These are phyloP conservation scores for Starmerella ratchasimensis DNA, from an alignment of 805 yeast species.

Conservation along the genomic window DNA sequence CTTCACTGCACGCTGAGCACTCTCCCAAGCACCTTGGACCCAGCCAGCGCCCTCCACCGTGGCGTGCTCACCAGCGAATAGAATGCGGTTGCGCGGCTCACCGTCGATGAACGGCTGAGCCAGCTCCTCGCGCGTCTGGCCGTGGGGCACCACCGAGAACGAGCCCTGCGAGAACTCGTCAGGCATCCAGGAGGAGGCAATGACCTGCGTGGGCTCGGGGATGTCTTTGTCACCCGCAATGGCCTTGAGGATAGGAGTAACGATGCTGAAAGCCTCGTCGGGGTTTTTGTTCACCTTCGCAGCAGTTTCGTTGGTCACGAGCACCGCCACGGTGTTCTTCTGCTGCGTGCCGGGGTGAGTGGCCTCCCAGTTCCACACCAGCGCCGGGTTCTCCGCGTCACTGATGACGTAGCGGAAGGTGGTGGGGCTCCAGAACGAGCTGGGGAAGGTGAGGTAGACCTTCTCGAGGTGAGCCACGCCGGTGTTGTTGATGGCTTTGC, in stretches of 20 bases:
- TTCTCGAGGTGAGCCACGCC: conserved; percentile 52
- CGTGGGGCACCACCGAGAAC: conserved; percentile 52
- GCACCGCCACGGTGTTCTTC: conserved; percentile 35
- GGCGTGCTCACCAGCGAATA: conserved; percentile 87
- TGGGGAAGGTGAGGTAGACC: conserved; percentile 52
- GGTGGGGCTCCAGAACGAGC: conserved; percentile 46
- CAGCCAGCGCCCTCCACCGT: conserved; percentile 75
- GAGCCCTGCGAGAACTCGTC: conserved; percentile 65
- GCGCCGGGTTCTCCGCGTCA: conserved; percentile 39
- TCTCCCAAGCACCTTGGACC: conserved; percentile 76
- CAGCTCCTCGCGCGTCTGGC: conserved; percentile 54
- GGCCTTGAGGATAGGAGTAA: conserved; percentile 20
- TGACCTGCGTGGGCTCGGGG: conserved; percentile 30
- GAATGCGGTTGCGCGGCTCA: conserved; percentile 30
- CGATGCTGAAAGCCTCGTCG: conserved; percentile 16
- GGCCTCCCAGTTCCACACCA: conserved; percentile 45
- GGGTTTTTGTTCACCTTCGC: conserved; percentile 38
- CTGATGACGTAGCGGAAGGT: conserved; percentile 37
- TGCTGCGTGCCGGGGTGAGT: conserved; percentile 28
- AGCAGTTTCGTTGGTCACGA: conserved; percentile 59
- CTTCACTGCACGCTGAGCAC: conserved; percentile 47
- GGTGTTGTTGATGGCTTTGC: conserved; percentile 12
- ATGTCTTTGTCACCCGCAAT: conserved; percentile 14
- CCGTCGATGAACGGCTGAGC: conserved; percentile 49
- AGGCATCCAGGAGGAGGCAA: conserved; percentile 47